Evolutionary conservation across 805 yeast genomes (phyloP), one percentile per base, ranked within the genome.

Genomic region (Wickerhamomyces bovis): DNA sequence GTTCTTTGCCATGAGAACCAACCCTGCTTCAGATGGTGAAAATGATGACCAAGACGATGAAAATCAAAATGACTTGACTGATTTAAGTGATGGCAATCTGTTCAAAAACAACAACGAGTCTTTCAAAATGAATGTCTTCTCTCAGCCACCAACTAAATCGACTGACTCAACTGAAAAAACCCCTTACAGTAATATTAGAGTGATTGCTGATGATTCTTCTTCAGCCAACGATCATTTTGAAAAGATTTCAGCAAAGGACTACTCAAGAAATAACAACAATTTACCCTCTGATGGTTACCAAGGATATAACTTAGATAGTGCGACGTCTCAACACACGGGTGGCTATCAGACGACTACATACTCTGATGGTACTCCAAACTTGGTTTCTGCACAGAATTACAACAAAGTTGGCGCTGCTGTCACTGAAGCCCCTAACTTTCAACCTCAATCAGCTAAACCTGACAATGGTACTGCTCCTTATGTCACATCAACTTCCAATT

Each of bases 1-100:
- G 26, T 70, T 76, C 43, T 52, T 77, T 23, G 71, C 76, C 20
- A 39, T 53, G 50, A 51, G 53, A 43, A 55, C 59, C 1, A 43
- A 45, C 4, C 57, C 59, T 39, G 16, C 25, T 13, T 43, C 55
- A 4, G 33, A 21, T 6, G 16, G 21, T 16, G 44, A 44, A n/a
- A 48, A 44, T 7, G 53, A 51, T 31, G 55, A 49, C 2, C 51
- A 51, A 0, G 54, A 35, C 2, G 51, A 35, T 2, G 51, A 38
- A 2, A 42, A 42, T 12, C 44, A 44, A 23, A 26, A 30, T 15
- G 44, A 58, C 36, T 26, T 61, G 31, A 59, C 63, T 12, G 63
- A 61, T 45, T 26, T 57, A 35, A 53, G 52, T 22, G 62, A 57
- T 46, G 62, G 50, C 40, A 49, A 45, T 31, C 22, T 52, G 28